Base-by-base conservation (phyloP, 257 asterid species). In the Penstemon newberryi region DNA sequence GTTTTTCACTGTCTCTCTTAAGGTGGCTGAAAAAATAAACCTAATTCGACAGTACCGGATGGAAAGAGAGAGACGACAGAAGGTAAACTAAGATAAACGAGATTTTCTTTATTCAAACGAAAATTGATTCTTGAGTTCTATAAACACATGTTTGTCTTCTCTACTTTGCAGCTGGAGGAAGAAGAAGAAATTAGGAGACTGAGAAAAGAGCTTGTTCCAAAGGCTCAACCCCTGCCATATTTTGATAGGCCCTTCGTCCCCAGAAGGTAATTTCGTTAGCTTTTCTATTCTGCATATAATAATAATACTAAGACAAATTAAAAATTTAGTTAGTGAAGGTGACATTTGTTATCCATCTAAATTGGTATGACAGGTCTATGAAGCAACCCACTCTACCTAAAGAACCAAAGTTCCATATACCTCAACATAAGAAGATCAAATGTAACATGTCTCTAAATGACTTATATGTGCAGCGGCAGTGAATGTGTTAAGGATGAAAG, bases 191-290 rank as follows among this genome's bases (percentile, higher is more conserved):
- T 87, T 44, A 76, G 78, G 78, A 91, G 96, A 78, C 84, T 89
- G 73, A 82, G 97, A 77, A 94, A 85, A 84, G 99, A 83, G 67
- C 96, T 91, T 46, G 79, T 94, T 46, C 99, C 99, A 3, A 94
- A 86, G 80, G 99, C 99, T 69, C 99, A 94, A 67, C 99, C 97
- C 4, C 71, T 94, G 89, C 99, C 99, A 3, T 94, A 87, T 72
- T 94, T 94, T 33, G 96, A 94, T 79, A 83, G 88, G 77, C 99
- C 97, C 5, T 89, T 94, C 76, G 15, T 94, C 65, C 99, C 99
- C 11, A 81, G 71, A 73, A 89, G 98, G 96, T 83, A 63, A 44
- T 7, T 56, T 47, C 11, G 49, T 56, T 50, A 41, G 47, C 33
- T 56, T 0, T 8, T 41, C 33, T 25, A 25, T 25, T 25, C 33